These are phyloP conservation scores for Penicillium griseofulvum DNA, from an alignment of 2,329 filamentous ascomycete genomes.

Conservation along the genomic window DNA sequence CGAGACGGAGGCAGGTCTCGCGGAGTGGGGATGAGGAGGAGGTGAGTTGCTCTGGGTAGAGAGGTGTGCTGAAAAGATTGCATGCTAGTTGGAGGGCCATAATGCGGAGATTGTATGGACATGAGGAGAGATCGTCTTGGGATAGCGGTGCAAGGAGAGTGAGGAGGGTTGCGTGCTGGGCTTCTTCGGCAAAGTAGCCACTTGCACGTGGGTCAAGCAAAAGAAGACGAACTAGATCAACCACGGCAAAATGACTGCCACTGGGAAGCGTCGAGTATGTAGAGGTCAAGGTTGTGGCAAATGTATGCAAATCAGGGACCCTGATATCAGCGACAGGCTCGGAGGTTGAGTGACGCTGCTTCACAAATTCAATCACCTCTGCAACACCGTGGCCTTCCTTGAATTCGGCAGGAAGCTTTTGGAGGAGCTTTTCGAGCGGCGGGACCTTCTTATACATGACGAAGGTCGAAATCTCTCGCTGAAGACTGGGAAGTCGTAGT, in stretches of 20 bases:
- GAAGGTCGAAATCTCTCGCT: constrained; percentile 62
- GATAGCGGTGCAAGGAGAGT: constrained; percentile 54
- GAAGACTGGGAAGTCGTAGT: constrained; percentile 68
- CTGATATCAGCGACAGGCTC: constrained; percentile 61
- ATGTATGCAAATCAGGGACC: constrained; percentile 66
- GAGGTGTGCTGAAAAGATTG: constrained; percentile 77
- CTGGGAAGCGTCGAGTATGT: constrained; percentile 57
- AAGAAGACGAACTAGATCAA: constrained; percentile 80
- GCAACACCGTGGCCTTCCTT: constrained; percentile 61
- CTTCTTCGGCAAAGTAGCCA: constrained; percentile 78
- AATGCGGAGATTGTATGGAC: constrained; percentile 78
- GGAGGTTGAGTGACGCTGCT: constrained; percentile 50
- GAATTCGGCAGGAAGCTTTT: constrained; percentile 65
- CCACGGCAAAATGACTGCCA: constrained; percentile 71
- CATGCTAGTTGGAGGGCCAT: constrained; percentile 80
- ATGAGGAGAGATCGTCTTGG: constrained; percentile 51
- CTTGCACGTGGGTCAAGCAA: constrained; percentile 76
- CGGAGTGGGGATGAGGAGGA: constrained; percentile 50
- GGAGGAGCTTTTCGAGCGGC: constrained; percentile 75
- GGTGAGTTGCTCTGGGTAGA: constrained; percentile 67
- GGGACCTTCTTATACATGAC: constrained; percentile 75
- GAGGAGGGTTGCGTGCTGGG: constrained; percentile 60
- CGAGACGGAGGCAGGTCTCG: constrained; percentile 62
- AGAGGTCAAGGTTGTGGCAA: constrained; percentile 61
- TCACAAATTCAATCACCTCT: constrained; percentile 69